Evolutionary conservation across 306 rosid genomes (phyloP).

Genomic region (Bauhinia variegata): DNA sequence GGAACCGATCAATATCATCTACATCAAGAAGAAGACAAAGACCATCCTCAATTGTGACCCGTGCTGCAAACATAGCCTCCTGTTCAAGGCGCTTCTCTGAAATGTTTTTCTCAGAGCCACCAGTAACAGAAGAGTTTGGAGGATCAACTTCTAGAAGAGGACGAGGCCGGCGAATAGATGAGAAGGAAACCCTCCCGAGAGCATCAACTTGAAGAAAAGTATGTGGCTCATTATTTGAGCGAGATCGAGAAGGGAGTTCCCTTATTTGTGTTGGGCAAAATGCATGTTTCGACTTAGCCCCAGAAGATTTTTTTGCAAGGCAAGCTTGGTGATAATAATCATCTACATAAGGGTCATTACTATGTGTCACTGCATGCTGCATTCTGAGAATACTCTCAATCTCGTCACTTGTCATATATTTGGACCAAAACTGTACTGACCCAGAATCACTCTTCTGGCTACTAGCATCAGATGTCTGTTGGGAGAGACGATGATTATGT

Average conservation of each 20-base stretch:
- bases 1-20: slow-evolving; percentile 57
- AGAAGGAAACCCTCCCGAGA: slow-evolving; percentile 57
- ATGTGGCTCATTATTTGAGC: slow-evolving; percentile 49
- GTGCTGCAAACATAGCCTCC: slow-evolving; percentile 59
- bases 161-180: slow-evolving; percentile 57
- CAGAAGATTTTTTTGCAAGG: slow-evolving; percentile 48
- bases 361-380: slow-evolving; percentile 61
- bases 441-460: slow-evolving; percentile 60
- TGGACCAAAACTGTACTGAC: slow-evolving; percentile 55
- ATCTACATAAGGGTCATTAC: slow-evolving; percentile 57
- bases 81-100: slow-evolving; percentile 59
- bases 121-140: slow-evolving; percentile 45
- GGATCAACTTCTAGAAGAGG: slow-evolving; percentile 58
- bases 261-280: slow-evolving; percentile 60
- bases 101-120: slow-evolving; percentile 47
- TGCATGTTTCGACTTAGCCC: slow-evolving; percentile 48
- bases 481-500: slow-evolving; percentile 49
- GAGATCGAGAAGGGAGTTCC: slow-evolving; percentile 56
- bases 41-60: slow-evolving; percentile 58
- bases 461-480: slow-evolving; percentile 49
- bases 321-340: slow-evolving; percentile 64
- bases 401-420: slow-evolving; percentile 61
- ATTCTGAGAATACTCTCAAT: slow-evolving; percentile 63
- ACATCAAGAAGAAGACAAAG: slow-evolving; percentile 62
- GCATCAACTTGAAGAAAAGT: slow-evolving; percentile 53